These are phyloP conservation scores for Aspergillus tubingensis DNA, from an alignment of 2,329 filamentous ascomycete genomes.

Conservation along the genomic window DNA sequence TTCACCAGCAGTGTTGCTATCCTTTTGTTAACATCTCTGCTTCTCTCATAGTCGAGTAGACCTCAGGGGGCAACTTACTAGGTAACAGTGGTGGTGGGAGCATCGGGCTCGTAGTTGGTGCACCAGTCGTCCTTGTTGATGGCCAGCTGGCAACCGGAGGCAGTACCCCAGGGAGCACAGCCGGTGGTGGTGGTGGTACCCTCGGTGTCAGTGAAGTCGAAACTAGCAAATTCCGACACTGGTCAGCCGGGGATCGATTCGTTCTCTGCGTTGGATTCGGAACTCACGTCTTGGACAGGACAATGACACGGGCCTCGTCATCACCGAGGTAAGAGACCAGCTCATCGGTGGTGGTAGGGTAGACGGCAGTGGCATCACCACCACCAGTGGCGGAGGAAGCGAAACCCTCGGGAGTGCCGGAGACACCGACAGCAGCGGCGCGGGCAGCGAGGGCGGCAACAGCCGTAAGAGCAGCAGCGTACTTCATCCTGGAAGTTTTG, in stretches of 20 bases:
- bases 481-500: constrained; percentile 22
- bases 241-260: not conserved
- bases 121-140: constrained; percentile 64
- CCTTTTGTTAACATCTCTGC: not conserved
- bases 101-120: constrained; percentile 58
- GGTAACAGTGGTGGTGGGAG: constrained; percentile 46
- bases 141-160: constrained; percentile 57
- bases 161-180: constrained; percentile 61
- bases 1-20: constrained; percentile 54
- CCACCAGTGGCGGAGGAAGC: constrained; percentile 61
- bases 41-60: too few relatives aligned
- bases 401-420: constrained; percentile 49
- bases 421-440: constrained; percentile 20
- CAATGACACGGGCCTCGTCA: constrained; percentile 56
- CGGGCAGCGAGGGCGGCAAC: constrained; percentile 19
- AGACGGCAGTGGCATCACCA: constrained; percentile 56
- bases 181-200: constrained; percentile 49
- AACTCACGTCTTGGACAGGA: constrained; percentile 36
- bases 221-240: not conserved
- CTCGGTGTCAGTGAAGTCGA: constrained; percentile 25
- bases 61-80: constrained; percentile 22
- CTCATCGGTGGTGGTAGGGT: constrained; percentile 58
- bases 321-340: constrained; percentile 62
- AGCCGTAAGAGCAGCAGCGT: constrained; percentile 17
- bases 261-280: not conserved